Conservation (phyloP, 495 filamentous ascomycete species). For the Annulohypoxylon moriforme region DNA sequence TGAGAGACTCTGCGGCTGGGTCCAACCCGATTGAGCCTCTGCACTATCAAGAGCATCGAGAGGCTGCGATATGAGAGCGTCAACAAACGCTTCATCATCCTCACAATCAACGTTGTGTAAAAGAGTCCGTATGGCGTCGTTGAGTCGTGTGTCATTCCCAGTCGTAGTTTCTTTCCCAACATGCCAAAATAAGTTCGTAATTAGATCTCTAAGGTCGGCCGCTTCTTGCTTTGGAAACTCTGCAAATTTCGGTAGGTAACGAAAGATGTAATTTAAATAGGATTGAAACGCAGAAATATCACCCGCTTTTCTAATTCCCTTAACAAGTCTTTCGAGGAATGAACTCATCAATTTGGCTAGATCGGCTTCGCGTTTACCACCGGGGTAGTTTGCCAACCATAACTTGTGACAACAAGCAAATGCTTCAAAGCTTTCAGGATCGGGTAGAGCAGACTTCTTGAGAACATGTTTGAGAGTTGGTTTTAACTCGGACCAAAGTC, state of each 20-base stretch:
- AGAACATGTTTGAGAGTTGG: slow-evolving; percentile 49
- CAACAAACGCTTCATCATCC: slow-evolving; percentile 46
- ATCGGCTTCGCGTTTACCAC: slow-evolving; percentile 49
- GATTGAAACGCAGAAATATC: slow-evolving; percentile 24
- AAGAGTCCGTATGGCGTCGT: slow-evolving; percentile 29
- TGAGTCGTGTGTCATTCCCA: slow-evolving; percentile 10
- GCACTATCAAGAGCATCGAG: slow-evolving; percentile 38
- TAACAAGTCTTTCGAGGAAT: slow-evolving; percentile 50
- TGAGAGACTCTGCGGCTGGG: slow-evolving; percentile 33
- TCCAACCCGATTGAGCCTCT: slow-evolving; percentile 41
- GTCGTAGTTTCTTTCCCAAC: slow-evolving; percentile 16
- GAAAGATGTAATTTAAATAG: slow-evolving; percentile 45
- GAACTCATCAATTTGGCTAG: slow-evolving; percentile 46
- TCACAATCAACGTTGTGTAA: slow-evolving; percentile 42
- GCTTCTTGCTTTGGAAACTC: slow-evolving; percentile 38
- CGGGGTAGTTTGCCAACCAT: slow-evolving; percentile 54
- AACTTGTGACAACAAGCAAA: slow-evolving; percentile 54
- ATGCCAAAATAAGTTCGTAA: slow-evolving; percentile 41
- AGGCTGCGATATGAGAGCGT: slow-evolving; percentile 41
- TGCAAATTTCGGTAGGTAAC: slow-evolving; percentile 38
- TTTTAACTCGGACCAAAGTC: slow-evolving; percentile 53
- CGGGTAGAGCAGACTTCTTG: slow-evolving; percentile 44
- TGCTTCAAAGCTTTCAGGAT: slow-evolving; percentile 53
- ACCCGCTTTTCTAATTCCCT: slow-evolving; percentile 17
- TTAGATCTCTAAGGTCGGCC: slow-evolving; percentile 30